Evolutionary conservation across 805 yeast species (phyloP).

Genomic region (Wickerhamiella vanderwaltii): DNA sequence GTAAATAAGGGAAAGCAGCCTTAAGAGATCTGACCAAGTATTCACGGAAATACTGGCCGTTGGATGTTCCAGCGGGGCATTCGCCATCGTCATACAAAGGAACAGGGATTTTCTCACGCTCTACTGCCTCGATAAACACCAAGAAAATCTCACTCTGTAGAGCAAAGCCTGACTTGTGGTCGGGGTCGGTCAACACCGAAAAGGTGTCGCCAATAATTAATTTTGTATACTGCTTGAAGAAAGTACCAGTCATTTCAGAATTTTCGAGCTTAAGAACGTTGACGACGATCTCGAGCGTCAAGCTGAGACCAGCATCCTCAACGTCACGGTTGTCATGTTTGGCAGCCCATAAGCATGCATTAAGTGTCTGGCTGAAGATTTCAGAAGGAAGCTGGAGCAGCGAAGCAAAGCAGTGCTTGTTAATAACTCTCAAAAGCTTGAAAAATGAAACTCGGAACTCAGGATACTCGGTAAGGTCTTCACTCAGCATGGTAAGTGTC

Average conservation of each 20-base stretch:
- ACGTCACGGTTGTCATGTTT: conserved; percentile 96
- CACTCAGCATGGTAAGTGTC: conserved; percentile 89
- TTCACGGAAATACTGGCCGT: conserved; percentile 63
- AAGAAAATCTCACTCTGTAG: conserved; percentile 77
- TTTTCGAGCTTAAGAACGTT: conserved; percentile 62
- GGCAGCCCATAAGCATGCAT: conserved; percentile 96
- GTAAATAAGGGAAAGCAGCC: conserved; percentile 86
- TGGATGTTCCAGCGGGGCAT: conserved; percentile 77
- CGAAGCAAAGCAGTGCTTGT: conserved; percentile 74
- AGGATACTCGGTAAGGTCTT: conserved; percentile 92
- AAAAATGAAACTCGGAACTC: conserved; percentile 96
- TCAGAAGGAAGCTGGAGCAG: conserved; percentile 78
- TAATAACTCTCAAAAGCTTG: conserved; percentile 75
- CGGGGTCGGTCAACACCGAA: conserved; percentile 88
- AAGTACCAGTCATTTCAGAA: conserved; percentile 65
- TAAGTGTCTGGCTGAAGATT: conserved; percentile 80
- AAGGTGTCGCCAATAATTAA: conserved; percentile 85
- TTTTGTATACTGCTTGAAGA: conserved; percentile 79
- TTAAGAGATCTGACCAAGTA: conserved; percentile 70
- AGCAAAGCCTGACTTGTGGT: conserved; percentile 92
- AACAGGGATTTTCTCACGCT: conserved; percentile 55
- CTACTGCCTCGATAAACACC: conserved; percentile 70
- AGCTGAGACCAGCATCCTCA: conserved; percentile 77
- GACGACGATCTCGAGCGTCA: conserved; percentile 69
- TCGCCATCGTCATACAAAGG: conserved; percentile 73